Evolutionary conservation across 306 rosid genomes (phyloP).

Genomic region (Gynostemma pentaphyllum): DNA sequence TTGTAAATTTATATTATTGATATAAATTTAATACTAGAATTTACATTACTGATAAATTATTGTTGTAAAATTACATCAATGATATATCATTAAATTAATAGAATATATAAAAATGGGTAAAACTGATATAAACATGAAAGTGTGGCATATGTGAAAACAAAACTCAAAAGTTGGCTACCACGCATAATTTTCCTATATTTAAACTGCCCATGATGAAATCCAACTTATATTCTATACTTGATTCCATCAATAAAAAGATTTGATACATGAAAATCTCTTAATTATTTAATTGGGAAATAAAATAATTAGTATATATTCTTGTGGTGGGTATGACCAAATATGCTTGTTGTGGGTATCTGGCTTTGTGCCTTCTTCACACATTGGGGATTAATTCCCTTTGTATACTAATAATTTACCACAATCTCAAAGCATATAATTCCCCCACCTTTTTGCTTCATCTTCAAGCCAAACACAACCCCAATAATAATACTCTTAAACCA

Average conservation of each 20-base stretch:
- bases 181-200: too few relatives aligned
- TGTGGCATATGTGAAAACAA: too few relatives aligned
- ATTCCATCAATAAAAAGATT: slow-evolving; percentile 1
- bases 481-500: background rate
- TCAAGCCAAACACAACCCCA: slow-evolving; percentile 14
- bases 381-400: slow-evolving; percentile 12
- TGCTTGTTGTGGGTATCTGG: slow-evolving; percentile 10
- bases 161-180: too few relatives aligned
- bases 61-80: too few relatives aligned
- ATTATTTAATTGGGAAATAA: slow-evolving; percentile 1
- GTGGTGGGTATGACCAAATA: slow-evolving; percentile 10
- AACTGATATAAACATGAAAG: too few relatives aligned
- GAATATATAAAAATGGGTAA: too few relatives aligned
- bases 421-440: slow-evolving; percentile 14
- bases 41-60: too few relatives aligned
- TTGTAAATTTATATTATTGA: too few relatives aligned
- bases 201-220: too few relatives aligned
- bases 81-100: too few relatives aligned
- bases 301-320: background rate
- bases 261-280: background rate
- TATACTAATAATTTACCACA: slow-evolving; percentile 6
- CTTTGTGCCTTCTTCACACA: slow-evolving; percentile 10
- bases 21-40: too few relatives aligned
- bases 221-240: background rate
- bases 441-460: slow-evolving; percentile 13